A percentile compares a stretch with the other conserved stretches of the same genome.
These are phyloP conservation scores for Aspergillus sp. DNA, from an alignment of 2,329 filamentous ascomycete species.

Conservation along the genomic window DNA sequence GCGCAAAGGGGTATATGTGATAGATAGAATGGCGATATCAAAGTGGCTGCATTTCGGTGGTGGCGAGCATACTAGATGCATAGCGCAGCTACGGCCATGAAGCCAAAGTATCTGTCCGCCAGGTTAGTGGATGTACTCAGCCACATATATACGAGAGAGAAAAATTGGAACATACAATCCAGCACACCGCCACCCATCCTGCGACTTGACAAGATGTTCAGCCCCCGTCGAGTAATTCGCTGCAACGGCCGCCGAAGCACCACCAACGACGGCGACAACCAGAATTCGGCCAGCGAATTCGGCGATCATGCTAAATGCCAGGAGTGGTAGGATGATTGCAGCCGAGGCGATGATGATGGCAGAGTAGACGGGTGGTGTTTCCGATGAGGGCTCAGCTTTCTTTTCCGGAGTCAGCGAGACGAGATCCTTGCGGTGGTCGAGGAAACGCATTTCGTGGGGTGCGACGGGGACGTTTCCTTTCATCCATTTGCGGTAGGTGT, in stretches of 20 bases:
- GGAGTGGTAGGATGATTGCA: slow-evolving; percentile 60
- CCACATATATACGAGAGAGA: not conserved
- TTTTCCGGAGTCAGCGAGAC: slow-evolving; percentile 37
- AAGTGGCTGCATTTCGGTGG: not conserved
- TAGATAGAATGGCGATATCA: not conserved
- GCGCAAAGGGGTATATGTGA: slow-evolving; percentile 1
- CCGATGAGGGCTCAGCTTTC: slow-evolving; percentile 22
- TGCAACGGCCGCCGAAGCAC: slow-evolving; percentile 49
- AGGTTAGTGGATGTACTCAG: not conserved
- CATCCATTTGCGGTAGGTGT: slow-evolving; percentile 60
- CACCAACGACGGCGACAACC: slow-evolving; percentile 59
- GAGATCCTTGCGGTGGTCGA: slow-evolving; percentile 55
- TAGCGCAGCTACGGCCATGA: slow-evolving; percentile 45
- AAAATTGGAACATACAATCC: slow-evolving; percentile 35
- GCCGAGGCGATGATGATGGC: slow-evolving; percentile 54
- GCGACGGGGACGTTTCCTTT: slow-evolving; percentile 55
- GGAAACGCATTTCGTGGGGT: slow-evolving; percentile 56
- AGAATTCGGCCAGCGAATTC: slow-evolving; percentile 63
- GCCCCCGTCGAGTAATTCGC: slow-evolving; percentile 41
- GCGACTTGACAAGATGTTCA: slow-evolving; percentile 41
- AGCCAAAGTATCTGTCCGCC: slow-evolving; percentile 42
- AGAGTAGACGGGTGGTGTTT: slow-evolving; percentile 35
- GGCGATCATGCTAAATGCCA: slow-evolving; percentile 63
- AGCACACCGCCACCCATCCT: slow-evolving; percentile 47
- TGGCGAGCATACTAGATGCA: slow-evolving; percentile 30